These are phyloP conservation scores for Backusella circina DNA, from an alignment of 192 early-diverging fungal species.

Conservation along the genomic window DNA sequence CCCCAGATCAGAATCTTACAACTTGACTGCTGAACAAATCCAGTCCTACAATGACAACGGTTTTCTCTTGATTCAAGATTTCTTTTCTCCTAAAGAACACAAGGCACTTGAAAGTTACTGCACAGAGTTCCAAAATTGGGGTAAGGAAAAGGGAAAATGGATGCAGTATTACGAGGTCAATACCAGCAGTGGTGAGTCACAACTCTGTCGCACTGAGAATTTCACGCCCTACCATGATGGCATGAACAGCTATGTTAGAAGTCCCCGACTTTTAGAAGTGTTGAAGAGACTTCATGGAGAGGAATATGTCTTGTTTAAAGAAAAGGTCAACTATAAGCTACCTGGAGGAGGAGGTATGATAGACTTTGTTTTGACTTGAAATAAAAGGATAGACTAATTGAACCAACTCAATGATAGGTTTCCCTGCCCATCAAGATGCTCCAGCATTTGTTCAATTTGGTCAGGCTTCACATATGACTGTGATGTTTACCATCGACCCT, in stretches of 20 bases:
- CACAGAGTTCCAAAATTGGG: conserved; percentile 49
- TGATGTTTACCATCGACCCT: conserved; percentile 55
- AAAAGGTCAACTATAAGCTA: conserved; percentile 61
- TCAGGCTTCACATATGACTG: conserved; percentile 49
- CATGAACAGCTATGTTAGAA: conserved; percentile 40
- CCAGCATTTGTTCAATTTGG: conserved; percentile 60
- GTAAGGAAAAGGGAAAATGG: conserved; percentile 53
- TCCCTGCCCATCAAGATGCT: conserved; percentile 58
- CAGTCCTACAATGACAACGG: conserved; percentile 44
- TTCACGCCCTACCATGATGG: conserved; percentile 54
- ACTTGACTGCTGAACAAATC: conserved; percentile 46
- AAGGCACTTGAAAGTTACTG: conserved; percentile 37
- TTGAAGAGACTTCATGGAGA: conserved; percentile 50
- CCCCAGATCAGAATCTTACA: conserved; percentile 21
- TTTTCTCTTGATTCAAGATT: conserved; percentile 53
- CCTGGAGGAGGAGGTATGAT: conserved; percentile 49
- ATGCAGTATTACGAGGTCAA: conserved; percentile 65
- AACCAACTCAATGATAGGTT: conserved; percentile 21
- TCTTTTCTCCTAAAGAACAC: conserved; percentile 45
- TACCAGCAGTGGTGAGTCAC: conserved; percentile 32
- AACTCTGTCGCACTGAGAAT: conserved; percentile 61
- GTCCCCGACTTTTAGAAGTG: conserved; percentile 41
- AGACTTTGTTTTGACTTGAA: too few relatives aligned
- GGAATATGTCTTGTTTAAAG: conserved; percentile 57
- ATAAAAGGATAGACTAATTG: neutral